Percentiles rank a stretch among this genome's conserved stretches.
Evolutionary conservation across 495 filamentous ascomycete genomes (phyloP).

Genomic region (Xylaria acuta): DNA sequence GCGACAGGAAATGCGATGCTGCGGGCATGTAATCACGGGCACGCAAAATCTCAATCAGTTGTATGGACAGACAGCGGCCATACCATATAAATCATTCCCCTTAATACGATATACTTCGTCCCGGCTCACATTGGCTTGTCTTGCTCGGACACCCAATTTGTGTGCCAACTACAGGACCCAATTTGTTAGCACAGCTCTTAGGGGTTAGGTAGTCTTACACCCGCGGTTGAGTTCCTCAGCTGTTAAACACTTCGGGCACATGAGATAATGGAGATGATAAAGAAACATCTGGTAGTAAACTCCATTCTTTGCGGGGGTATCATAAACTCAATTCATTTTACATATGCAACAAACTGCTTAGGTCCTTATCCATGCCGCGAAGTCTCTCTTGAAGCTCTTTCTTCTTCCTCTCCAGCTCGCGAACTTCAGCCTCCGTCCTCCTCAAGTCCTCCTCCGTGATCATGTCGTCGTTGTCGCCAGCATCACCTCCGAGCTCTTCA

Average conservation of each 20-base stretch:
- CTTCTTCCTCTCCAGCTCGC: slow-evolving; percentile 79
- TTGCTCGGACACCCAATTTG: not conserved
- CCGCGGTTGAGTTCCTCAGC: not conserved
- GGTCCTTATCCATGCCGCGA: slow-evolving; percentile 78
- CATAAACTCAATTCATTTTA: slow-evolving; percentile 30
- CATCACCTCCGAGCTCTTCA: slow-evolving; percentile 49
- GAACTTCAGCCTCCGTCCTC: slow-evolving; percentile 79
- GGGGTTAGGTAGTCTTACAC: not conserved
- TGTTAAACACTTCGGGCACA: not conserved
- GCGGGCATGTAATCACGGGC: not conserved
- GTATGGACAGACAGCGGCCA: not conserved
- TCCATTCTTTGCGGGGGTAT: slow-evolving; percentile 22
- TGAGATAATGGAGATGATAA: not conserved
- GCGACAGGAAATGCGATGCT: not conserved
- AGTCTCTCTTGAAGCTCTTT: slow-evolving; percentile 77
- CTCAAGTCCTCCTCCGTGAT: slow-evolving; percentile 78
- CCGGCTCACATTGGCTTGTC: not conserved
- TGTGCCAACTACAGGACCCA: not conserved
- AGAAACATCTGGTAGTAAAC: slow-evolving; percentile 3
- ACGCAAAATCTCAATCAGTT: not conserved
- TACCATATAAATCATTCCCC: not conserved
- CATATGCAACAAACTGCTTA: slow-evolving; percentile 66
- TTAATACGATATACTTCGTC: not conserved
- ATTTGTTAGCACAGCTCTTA: not conserved
- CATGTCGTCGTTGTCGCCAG: slow-evolving; percentile 47